A percentile compares a stretch with the other conserved stretches of the same genome.
Evolutionary conservation across 768 basidiomycete species (phyloP).

Genomic region (Exidia glandulosa): DNA sequence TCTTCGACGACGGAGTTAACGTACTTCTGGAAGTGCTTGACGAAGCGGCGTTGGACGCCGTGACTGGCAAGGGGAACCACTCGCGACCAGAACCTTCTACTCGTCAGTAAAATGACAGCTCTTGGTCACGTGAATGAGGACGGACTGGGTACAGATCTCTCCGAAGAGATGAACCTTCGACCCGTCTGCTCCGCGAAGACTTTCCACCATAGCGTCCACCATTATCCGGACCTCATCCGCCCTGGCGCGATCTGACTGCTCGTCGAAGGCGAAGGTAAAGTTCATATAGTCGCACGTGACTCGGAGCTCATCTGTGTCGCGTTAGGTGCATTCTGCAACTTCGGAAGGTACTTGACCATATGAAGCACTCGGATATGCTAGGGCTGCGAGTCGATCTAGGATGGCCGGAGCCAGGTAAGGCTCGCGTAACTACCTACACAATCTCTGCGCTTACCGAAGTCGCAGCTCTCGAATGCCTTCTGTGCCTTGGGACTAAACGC

Average conservation of each 20-base stretch:
- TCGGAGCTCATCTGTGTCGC: neutral
- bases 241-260: conserved; percentile 33
- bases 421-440: no score
- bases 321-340: no score
- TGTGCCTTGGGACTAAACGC: conserved; percentile 9
- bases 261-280: conserved; percentile 38
- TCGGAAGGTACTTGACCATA: neutral
- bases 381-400: neutral
- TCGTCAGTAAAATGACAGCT: neutral
- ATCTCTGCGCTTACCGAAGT: conserved; percentile 6
- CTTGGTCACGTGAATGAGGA: no score
- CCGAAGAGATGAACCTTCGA: no score
- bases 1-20: conserved; percentile 14
- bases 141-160: no score
- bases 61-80: neutral
- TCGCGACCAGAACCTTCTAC: conserved; percentile 9
- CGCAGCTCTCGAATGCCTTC: conserved; percentile 12
- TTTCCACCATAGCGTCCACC: conserved; percentile 28
- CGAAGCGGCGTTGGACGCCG: conserved; percentile 9
- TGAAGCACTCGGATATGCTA: conserved; percentile 5
- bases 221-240: conserved; percentile 19
- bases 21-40: conserved; percentile 13
- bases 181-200: conserved; percentile 12
- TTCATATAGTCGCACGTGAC: conserved; percentile 37
- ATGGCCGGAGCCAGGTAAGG: neutral